These are phyloP conservation scores for Pisolithus marmoratus DNA, from an alignment of 768 basidiomycete genomes.

Conservation along the genomic window DNA sequence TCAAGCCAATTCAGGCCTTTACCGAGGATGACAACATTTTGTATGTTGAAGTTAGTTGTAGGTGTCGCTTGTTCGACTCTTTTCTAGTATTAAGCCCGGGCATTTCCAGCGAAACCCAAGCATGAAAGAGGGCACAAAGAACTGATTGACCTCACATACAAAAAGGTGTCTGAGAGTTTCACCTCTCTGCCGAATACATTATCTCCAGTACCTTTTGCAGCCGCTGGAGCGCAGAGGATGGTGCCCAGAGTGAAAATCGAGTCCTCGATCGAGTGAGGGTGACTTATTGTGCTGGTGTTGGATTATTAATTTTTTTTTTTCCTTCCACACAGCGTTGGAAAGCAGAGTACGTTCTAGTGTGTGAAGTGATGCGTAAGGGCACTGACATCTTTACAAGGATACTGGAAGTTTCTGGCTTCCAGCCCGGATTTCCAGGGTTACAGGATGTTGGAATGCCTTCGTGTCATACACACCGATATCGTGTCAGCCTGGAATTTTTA, in stretches of 20 bases:
- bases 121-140: background rate
- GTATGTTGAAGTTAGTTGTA: background rate
- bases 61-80: background rate
- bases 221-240: conserved; percentile 3
- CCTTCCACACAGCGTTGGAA: conserved; percentile 1
- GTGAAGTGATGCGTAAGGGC: background rate
- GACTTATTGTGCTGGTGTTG: background rate
- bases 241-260: background rate
- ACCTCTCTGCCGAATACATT: background rate
- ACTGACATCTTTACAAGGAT: conserved; percentile 3
- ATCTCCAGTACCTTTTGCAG: background rate
- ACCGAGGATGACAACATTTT: background rate
- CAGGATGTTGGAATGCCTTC: conserved; percentile 6
- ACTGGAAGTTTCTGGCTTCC: conserved; percentile 12
- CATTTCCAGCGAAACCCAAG: background rate
- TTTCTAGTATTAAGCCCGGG: background rate
- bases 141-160: conserved; percentile 1
- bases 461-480: conserved; percentile 16
- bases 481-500: conserved; percentile 15
- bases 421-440: conserved; percentile 7
- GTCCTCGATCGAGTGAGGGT: background rate
- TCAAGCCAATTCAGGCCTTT: background rate
- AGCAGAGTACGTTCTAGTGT: background rate
- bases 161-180: background rate
- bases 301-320: background rate